Base-by-base conservation (phyloP, 2,329 filamentous ascomycete species). In the Didymella glomerata region DNA sequence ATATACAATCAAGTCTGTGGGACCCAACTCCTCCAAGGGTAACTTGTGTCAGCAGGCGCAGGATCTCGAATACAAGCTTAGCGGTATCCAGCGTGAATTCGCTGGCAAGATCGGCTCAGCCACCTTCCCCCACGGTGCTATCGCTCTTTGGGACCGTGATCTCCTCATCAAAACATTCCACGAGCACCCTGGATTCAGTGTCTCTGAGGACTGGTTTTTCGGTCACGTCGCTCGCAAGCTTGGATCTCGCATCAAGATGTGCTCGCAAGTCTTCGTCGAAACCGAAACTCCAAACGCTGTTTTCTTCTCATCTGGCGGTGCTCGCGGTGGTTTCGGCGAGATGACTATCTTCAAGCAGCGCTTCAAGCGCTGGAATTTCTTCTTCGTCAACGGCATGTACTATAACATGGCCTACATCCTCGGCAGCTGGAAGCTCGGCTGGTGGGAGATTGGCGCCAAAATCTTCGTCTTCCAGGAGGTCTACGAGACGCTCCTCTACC, bases 191-290 rank as follows among this genome's bases (percentile, higher is more conserved):
- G 82, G 82, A 0, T 84, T 82, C 65, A 79, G 75, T 1, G 78
- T 84, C 9, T 81, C 79, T 0, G 82, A 84, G 49, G 82, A 84
- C 65, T 84, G 82, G 82, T 84, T 82, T 69, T 82, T 84, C 38
- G 82, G 82, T 1, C 80, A 83, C 65, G 79, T 79, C 6, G 78
- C 79, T 38, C 75, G 81, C 14, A 69, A 77, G 25, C 69, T 81
- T 16, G 81, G 82, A 7, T 80, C 76, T 6, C 73, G 81, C 1
- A 82, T 83, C 57, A 73, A 75, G 28, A 82, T 84, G 80, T 83
- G 81, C 61, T 80, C 79, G 2, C 76, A 79, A 1, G 78, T 82
- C 9, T 83, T 84, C 46, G 82, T 84, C 18, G 81, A 84, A 61
- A 84, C 82, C 0, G 80, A 82, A 60, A 83, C 82, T 0, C 82